Evolutionary conservation across 305 asterid species (phyloP).

Genomic region (Ruellia speciosa): DNA sequence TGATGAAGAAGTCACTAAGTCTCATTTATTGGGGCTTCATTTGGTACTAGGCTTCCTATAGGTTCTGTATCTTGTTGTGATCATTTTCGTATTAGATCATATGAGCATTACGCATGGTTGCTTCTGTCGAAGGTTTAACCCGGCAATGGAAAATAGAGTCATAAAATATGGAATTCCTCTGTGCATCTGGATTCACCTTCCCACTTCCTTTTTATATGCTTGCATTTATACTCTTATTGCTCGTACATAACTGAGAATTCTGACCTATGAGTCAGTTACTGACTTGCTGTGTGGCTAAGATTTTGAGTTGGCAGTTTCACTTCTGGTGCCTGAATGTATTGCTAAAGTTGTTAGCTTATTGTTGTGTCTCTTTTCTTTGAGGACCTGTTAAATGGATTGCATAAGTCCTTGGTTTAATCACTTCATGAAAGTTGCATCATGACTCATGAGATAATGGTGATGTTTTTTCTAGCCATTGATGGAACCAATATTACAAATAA

Average conservation of each 20-base stretch:
- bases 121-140: not conserved
- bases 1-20: conserved; percentile 63
- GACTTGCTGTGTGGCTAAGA: not conserved
- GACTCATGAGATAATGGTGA: not conserved
- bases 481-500: not conserved
- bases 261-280: conserved; percentile 1
- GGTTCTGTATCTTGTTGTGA: not conserved
- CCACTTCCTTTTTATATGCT: not conserved
- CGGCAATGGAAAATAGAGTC: not conserved
- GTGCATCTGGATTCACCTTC: not conserved
- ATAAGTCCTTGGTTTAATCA: not conserved
- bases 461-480: not conserved
- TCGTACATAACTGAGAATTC: not conserved
- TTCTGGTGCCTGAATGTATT: not conserved
- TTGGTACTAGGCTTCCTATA: conserved; percentile 32
- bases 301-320: not conserved
- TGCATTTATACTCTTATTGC: not conserved
- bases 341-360: not conserved
- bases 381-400: conserved; percentile 1
- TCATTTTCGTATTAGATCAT: conserved; percentile 11
- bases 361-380: not conserved
- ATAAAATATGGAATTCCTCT: not conserved
- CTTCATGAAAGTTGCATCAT: not conserved
- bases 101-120: not conserved
- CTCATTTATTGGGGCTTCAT: conserved; percentile 77